Base-by-base conservation (phyloP, 495 filamentous ascomycete genomes). In the Lichina pygmaea region DNA sequence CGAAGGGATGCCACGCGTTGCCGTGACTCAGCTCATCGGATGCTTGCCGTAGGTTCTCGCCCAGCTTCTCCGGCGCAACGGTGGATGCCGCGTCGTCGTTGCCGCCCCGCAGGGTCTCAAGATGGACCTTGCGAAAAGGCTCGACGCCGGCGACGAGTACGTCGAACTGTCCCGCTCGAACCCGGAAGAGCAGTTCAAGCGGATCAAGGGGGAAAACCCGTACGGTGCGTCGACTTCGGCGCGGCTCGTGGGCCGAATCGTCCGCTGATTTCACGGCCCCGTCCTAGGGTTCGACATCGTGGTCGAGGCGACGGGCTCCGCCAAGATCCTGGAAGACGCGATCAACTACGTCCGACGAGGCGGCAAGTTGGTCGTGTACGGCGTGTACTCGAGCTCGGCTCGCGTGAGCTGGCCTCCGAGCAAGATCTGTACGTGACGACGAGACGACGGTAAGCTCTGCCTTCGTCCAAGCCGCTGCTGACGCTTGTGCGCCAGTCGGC, bases 301-400 rank as follows among this genome's bases (percentile, higher is more conserved):
- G 42, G 60, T 71, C 16, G 62, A 63, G 49, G 77, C 77, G 7
- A 78, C 74, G 42, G 75, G 77, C 10, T 74, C 63, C 51, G 56
- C 66, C 30, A 76, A 70, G 58, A 71, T 80, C 49, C 66, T 81
- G 6, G 77, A 80, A 52, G 72, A 77, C 53, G 62, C 73, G 34
- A 71, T 81, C 56, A 64, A 78, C 61, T 80, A 77, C 52, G 70
- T 75, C 45, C 67, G 71, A 17, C 63, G 73, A 17, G 75, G 75
- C 44, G 77, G 77, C 46, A 78, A 78, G 57, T 58, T 79, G 34
- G 71, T 77, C 31, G 72, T 76, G 49, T 78, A 78, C 43, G 70
- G 72, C 43, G 77, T 81, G 30, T 81, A 80, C 56, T 58, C 66
- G 33, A 68, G 66, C 50, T 54, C 66, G 13, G 69, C 64, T 42